These are phyloP conservation scores for Pittosporum tobira DNA, from an alignment of 129 eudicot genomes.

Conservation along the genomic window DNA sequence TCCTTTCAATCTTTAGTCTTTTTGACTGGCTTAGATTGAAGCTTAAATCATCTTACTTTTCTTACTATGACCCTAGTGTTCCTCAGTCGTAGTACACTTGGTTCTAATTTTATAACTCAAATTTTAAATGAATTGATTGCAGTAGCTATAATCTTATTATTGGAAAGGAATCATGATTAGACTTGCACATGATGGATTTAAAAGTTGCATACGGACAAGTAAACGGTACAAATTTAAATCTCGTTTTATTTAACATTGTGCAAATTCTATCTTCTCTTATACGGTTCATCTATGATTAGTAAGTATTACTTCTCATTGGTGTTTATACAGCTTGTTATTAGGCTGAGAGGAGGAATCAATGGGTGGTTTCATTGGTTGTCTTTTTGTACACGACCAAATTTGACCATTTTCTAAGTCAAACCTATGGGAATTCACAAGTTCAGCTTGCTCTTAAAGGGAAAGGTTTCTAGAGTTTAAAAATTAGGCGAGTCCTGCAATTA, in stretches of 20 bases:
- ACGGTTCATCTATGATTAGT: no score
- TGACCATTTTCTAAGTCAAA: slow-evolving; percentile 20
- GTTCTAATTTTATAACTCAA: not conserved
- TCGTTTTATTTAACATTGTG: no score
- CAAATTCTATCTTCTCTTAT: no score
- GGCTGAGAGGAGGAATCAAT: slow-evolving; percentile 66
- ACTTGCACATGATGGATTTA: slow-evolving; percentile 96
- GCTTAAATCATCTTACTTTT: not conserved
- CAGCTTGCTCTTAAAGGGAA: slow-evolving; percentile 14
- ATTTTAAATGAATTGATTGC: not conserved
- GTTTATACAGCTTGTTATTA: slow-evolving; percentile 45
- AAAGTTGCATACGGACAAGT: no score
- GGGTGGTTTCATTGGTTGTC: slow-evolving; percentile 60
- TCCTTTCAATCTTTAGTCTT: not conserved
- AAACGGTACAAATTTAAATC: no score
- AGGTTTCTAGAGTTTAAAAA: slow-evolving; percentile 6
- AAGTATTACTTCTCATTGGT: no score
- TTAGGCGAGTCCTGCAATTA: slow-evolving; percentile 14
- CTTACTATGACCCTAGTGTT: not conserved
- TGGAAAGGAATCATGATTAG: slow-evolving; percentile 95
- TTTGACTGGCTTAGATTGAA: not conserved
- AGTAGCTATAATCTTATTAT: slow-evolving; percentile 4
- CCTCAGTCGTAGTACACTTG: not conserved
- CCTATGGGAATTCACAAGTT: slow-evolving; percentile 20
- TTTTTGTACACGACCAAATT: slow-evolving; percentile 43